phyloP scores from a whole-genome alignment of 129 eudicot species.

The Ambrosia artemisiifolia region DNA sequence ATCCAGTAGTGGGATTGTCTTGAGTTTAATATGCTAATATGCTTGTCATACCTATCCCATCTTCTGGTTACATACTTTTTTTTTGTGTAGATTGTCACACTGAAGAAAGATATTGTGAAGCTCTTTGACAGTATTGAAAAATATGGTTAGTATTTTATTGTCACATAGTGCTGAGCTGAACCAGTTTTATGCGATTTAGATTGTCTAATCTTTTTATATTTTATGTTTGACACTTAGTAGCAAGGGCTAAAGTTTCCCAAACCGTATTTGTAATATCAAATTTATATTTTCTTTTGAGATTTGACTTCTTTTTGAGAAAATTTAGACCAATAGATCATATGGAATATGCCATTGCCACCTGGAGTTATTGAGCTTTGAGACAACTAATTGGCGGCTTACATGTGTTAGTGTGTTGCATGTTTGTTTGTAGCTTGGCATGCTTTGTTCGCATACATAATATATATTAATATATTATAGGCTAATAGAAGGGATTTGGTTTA shows the following conservation, averaged over 20 bases:
- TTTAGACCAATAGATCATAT: constrained; percentile 5
- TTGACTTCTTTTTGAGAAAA: constrained; percentile 6
- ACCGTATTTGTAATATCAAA: not conserved
- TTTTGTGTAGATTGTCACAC: constrained; percentile 58
- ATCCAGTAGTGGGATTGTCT: not conserved
- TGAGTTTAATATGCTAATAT: constrained; percentile 5
- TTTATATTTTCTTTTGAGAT: too few relatives aligned
- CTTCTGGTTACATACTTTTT: not conserved
- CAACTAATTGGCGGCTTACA: constrained; percentile 13
- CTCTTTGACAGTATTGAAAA: constrained; percentile 86
- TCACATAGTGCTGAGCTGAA: constrained; percentile 9
- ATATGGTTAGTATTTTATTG: constrained; percentile 56
- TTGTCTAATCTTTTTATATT: not conserved
- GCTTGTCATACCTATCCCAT: constrained; percentile 2
- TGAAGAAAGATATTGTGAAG: constrained; percentile 67
- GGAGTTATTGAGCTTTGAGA: not conserved
- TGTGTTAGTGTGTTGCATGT: not conserved
- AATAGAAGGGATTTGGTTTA: too few relatives aligned
- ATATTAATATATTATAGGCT: constrained; percentile 6
- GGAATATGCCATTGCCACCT: not conserved
- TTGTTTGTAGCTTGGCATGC: constrained; percentile 11
- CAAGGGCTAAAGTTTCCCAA: not conserved
- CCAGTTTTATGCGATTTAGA: not conserved
- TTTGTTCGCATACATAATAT: not conserved
- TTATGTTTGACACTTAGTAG: not conserved